phyloP scores from a whole-genome alignment of 2,329 filamentous ascomycete species.

The Eutypella sp. region DNA sequence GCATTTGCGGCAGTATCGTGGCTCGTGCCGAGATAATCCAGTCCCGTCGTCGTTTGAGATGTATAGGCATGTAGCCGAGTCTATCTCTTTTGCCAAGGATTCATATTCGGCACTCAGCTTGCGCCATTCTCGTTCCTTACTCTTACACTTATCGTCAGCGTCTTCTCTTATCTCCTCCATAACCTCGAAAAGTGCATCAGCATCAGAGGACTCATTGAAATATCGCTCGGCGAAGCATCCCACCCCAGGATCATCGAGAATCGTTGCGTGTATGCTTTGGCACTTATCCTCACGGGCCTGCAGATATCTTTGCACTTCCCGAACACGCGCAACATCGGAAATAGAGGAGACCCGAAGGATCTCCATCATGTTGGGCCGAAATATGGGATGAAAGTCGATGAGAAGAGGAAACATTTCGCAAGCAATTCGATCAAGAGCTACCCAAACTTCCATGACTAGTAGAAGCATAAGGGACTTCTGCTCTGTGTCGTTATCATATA shows the following conservation, averaged over 20 bases:
- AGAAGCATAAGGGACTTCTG: conserved; percentile 49
- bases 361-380: conserved; percentile 45
- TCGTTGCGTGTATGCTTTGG: conserved; percentile 26
- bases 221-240: conserved; percentile 45
- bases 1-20: conserved; percentile 31
- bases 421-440: conserved; percentile 45
- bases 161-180: conserved; percentile 17
- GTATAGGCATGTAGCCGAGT: conserved; percentile 27
- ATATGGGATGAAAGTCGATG: conserved; percentile 43
- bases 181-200: conserved; percentile 11
- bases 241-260: conserved; percentile 40
- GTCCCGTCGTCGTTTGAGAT: conserved; percentile 11
- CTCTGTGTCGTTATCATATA: conserved; percentile 40
- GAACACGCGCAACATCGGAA: conserved; percentile 46
- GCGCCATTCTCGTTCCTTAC: conserved; percentile 31
- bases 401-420: conserved; percentile 41
- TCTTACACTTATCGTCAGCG: conserved; percentile 10
- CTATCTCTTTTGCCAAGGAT: conserved; percentile 23
- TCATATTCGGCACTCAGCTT: conserved; percentile 26
- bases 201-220: conserved; percentile 31
- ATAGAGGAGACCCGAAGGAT: conserved; percentile 43
- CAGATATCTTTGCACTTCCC: conserved; percentile 44
- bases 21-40: conserved; percentile 15
- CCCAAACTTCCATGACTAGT: conserved; percentile 52
- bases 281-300: conserved; percentile 26